Evolutionary conservation across 495 filamentous ascomycete genomes (phyloP).

Genomic region (Cairneyella variabilis): DNA sequence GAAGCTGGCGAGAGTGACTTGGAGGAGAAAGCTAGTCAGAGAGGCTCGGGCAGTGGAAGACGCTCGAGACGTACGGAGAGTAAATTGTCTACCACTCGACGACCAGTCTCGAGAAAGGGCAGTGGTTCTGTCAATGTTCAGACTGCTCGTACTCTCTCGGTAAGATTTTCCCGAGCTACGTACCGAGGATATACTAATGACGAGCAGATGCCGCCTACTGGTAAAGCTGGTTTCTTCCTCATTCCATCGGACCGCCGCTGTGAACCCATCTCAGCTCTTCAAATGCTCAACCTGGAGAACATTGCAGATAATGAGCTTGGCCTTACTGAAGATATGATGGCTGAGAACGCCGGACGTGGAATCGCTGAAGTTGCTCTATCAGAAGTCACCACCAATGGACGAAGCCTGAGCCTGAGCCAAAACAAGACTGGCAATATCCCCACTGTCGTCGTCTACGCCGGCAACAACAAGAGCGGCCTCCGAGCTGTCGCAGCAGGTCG

Average conservation of each 20-base stretch:
- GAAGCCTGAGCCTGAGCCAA: slow-evolving; percentile 36
- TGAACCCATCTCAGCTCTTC: slow-evolving; percentile 75
- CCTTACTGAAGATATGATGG: slow-evolving; percentile 81
- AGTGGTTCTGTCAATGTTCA: slow-evolving; percentile 37
- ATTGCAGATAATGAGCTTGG: slow-evolving; percentile 79
- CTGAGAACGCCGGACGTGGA: slow-evolving; percentile 83
- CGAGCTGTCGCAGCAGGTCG: slow-evolving; percentile 82
- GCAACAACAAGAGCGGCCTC: slow-evolving; percentile 82
- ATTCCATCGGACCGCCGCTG: slow-evolving; percentile 65
- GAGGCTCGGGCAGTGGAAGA: slow-evolving; percentile 46
- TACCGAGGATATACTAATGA: not conserved
- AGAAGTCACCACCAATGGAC: slow-evolving; percentile 50
- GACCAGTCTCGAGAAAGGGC: slow-evolving; percentile 60
- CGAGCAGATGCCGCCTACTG: slow-evolving; percentile 11
- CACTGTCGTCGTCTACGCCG: slow-evolving; percentile 77
- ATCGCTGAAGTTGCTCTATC: slow-evolving; percentile 78
- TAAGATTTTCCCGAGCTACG: slow-evolving; percentile 6
- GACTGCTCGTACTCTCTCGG: slow-evolving; percentile 18
- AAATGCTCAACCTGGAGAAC: slow-evolving; percentile 88
- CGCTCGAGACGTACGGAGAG: slow-evolving; percentile 47
- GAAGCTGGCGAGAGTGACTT: slow-evolving; percentile 63
- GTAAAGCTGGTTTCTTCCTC: slow-evolving; percentile 36
- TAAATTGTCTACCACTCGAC: slow-evolving; percentile 31
- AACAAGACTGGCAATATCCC: slow-evolving; percentile 42
- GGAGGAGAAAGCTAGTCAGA: slow-evolving; percentile 39